Evolutionary conservation across 208 protist genomes (phyloP), one percentile per base, ranked within the genome.

Genomic region (Phytomonas serpens): DNA sequence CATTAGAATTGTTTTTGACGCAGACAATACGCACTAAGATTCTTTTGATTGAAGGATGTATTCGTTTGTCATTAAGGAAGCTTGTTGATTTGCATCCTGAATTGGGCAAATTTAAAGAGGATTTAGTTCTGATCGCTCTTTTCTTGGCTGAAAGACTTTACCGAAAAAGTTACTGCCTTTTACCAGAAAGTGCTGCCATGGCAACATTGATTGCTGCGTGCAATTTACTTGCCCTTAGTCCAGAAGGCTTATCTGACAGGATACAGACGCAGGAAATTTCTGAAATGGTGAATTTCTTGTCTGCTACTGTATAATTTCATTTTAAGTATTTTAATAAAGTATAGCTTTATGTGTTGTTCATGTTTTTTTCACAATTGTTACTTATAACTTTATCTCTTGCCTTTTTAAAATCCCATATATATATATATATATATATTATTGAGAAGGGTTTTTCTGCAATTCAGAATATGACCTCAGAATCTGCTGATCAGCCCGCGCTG

Each of bases 21-120:
- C 77, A 94, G 63, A 76, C 75, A 14, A 77, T 94, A 27, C 69
- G 84, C 19, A 76, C 77, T 38, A 87, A 89, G 66, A 76, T 88
- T 2, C 57, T 94, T 13, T 79, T 96, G 19, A 76, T 92, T 16
- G 88, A 96, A 70, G 73, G 70, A 29, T 96, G 88, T 63, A 63
- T 96, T 6, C 85, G 92, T 11, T 57, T 84, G 10, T 70, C 77
- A 42, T 71, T 93, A 23, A 87, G 82, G 67, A 81, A 67, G 27
- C 76, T 90, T 9, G 73, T 72, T 4, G 30, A 78, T 52, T 51
- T 40, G 52, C 80, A 67, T 34, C 68, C 61, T 30, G 32, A 61
- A n/a, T 30, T 83, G 31, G 42, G 68, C 47, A 61, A 51, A 31
- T 38, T 74, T 61, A 77, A 78, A 10, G 86, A 92, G 47, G 66